A percentile compares a stretch with the other conserved stretches of the same genome.
These are phyloP conservation scores for Salix arbutifolia DNA, from an alignment of 345 rosid genomes.

Conservation along the genomic window DNA sequence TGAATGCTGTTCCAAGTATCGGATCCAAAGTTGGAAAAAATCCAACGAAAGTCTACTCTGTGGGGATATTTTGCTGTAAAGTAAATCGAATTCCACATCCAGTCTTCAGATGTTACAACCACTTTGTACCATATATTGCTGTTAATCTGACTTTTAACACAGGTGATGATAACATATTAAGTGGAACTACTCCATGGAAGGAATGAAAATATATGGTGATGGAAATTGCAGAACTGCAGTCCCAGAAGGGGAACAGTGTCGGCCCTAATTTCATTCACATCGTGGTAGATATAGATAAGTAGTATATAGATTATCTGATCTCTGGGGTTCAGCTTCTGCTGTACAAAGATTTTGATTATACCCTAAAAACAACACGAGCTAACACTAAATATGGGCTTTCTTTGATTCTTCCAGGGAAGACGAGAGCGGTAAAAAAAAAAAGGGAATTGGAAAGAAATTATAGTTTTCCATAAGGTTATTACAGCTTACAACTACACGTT, in stretches of 20 bases:
- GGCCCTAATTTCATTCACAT: neutral
- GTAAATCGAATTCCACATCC: too few relatives aligned
- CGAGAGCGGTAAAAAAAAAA: constrained; percentile 6
- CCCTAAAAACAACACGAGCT: constrained; percentile 20
- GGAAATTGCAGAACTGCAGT: neutral
- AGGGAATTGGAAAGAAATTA: constrained; percentile 7
- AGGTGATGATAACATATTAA: too few relatives aligned
- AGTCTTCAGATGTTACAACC: too few relatives aligned
- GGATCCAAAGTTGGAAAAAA: too few relatives aligned
- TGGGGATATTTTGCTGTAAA: too few relatives aligned
- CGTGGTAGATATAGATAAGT: neutral
- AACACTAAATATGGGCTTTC: constrained; percentile 21
- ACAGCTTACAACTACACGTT: constrained; percentile 36
- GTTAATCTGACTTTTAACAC: too few relatives aligned
- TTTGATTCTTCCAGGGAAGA: constrained; percentile 32
- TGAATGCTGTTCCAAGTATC: too few relatives aligned
- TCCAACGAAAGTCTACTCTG: too few relatives aligned
- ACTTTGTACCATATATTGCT: too few relatives aligned
- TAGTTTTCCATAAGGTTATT: constrained; percentile 28
- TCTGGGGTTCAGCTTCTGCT: constrained; percentile 15
- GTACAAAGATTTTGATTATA: constrained; percentile 26
- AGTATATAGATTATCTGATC: neutral
- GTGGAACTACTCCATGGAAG: too few relatives aligned
- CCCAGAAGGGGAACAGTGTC: neutral
- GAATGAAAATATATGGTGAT: neutral